phyloP scores from a whole-genome alignment of 208 protist species.

The Leishmania mexicana region DNA sequence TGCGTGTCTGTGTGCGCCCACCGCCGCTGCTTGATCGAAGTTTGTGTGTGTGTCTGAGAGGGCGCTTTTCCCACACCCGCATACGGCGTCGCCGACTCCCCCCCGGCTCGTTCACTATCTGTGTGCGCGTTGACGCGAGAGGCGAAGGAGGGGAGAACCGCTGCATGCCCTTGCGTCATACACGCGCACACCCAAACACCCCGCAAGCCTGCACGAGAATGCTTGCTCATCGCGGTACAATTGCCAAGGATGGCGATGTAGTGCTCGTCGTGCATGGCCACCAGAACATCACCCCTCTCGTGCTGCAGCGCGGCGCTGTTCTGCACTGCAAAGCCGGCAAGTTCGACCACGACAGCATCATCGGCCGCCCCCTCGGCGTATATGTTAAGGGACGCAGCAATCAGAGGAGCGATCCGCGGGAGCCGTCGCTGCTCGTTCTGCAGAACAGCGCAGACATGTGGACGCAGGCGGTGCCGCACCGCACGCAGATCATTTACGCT shows the following conservation, averaged over 20 bases:
- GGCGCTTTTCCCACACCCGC: background rate
- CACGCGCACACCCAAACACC: background rate
- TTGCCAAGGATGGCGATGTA: conserved; percentile 76
- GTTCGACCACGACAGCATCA: conserved; percentile 86
- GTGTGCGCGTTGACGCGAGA: background rate
- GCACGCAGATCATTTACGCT: conserved; percentile 93
- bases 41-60: background rate
- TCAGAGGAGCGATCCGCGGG: conserved; percentile 46
- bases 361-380: conserved; percentile 61
- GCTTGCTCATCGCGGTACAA: conserved; percentile 44
- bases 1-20: background rate
- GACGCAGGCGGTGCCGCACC: conserved; percentile 89
- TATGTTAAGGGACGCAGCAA: conserved; percentile 73
- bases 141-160: background rate
- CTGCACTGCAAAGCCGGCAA: conserved; percentile 86
- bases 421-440: conserved; percentile 64
- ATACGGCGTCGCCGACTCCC: background rate
- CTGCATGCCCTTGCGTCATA: background rate
- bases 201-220: conserved; percentile 21
- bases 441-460: conserved; percentile 89
- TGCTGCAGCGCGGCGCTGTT: conserved; percentile 54
- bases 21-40: background rate
- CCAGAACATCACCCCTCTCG: conserved; percentile 65
- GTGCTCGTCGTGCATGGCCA: conserved; percentile 78
- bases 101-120: background rate